These are phyloP conservation scores for Chrysoporthe puriensis DNA, from an alignment of 2,329 filamentous ascomycete genomes.

Conservation along the genomic window DNA sequence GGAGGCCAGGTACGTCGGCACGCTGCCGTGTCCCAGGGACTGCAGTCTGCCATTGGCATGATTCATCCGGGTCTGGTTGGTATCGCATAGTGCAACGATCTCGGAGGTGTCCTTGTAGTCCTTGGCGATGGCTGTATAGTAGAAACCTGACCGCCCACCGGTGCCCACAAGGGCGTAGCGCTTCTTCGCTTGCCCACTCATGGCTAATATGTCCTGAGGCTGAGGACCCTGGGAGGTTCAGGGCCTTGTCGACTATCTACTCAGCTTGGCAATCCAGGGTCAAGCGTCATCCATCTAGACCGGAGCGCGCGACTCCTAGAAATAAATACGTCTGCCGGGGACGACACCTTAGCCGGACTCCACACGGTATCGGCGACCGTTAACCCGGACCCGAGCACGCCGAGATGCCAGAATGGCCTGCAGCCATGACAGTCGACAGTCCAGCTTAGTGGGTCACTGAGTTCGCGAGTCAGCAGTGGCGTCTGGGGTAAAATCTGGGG, in stretches of 20 bases:
- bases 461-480: background rate
- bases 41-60: conserved; percentile 56
- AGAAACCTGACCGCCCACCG: conserved; percentile 63
- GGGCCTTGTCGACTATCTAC: background rate
- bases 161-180: conserved; percentile 62
- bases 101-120: conserved; percentile 54
- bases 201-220: background rate
- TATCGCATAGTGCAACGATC: conserved; percentile 62
- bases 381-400: conserved; percentile 20
- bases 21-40: conserved; percentile 47
- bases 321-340: background rate
- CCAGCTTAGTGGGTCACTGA: no score
- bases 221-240: background rate
- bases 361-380: conserved; percentile 24
- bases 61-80: conserved; percentile 62
- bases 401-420: background rate
- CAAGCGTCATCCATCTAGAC: no score
- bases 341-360: conserved; percentile 7
- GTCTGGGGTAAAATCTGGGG: conserved; percentile 19
- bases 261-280: background rate
- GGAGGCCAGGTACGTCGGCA: conserved; percentile 58
- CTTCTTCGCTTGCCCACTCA: conserved; percentile 36
- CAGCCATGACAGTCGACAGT: no score
- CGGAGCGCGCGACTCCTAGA: background rate
- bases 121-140: conserved; percentile 60